Base-by-base conservation (phyloP, 2,329 filamentous ascomycete species). In the Bipolaris cookei region DNA sequence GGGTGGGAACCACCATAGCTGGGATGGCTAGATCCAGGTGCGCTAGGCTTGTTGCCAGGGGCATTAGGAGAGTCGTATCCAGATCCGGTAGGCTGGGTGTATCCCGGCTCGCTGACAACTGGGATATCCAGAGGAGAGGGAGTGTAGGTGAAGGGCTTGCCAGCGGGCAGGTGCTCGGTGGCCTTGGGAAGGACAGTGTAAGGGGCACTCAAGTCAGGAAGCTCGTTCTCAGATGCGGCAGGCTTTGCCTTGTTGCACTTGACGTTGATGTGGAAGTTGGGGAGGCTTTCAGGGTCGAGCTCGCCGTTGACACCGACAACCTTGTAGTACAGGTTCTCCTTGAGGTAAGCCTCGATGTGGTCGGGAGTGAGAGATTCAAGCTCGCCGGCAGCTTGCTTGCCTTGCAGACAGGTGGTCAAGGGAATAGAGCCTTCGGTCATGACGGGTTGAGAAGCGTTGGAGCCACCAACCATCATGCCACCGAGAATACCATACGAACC, bases 401-500 rank as follows among this genome's bases (percentile, higher is more conserved):
- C 73, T 50, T 74, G 67, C 14, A 77, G 74, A 41, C 67, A 69
- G 20, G 67, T 67, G 37, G 74, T 77, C 18, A 77, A 64, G 4
- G 73, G 71, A 30, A 76, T 59, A 44, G 65, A 59, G 56, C 73
- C 72, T 20, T 69, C 61, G 45, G 72, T 74, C 42, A 74, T 69
- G 39, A 73, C 59, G 16, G 67, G 63, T 32, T 62, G 56, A 34
- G 68, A 63, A 20, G 59, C 49, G 63, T 72, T 72, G 56, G 56
- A 59, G 52, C 57, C 61, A 50, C 63, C 59, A n/a, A 56, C 65
- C 59, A 64, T 69, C 44, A 62, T 64, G 20, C 64, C 63, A 14
- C 73, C 72, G 35, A 76, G 66, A n/a, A 76, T 61, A 49, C 66
- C 65, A 56, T 72, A 73, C 13, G 65, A 65, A 43, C 73, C 75